Base-by-base conservation (phyloP, 1,284 basidiomycete genomes). In the Ustilago vetiveriae region DNA sequence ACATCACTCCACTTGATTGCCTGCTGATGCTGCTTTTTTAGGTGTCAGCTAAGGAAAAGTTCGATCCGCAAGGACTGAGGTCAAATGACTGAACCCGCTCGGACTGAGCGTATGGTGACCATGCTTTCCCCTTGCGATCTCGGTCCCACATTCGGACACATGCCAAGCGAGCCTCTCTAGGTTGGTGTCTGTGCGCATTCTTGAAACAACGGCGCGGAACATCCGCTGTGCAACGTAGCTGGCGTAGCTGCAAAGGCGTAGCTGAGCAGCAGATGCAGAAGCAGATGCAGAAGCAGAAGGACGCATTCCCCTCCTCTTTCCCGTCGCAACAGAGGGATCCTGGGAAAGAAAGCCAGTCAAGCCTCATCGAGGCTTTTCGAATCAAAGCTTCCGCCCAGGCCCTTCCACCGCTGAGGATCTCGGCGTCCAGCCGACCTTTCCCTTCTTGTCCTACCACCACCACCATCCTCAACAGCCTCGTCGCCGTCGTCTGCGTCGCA, bases 1-100 rank as follows among this genome's bases (percentile, higher is more conserved):
- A 48, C 46, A 48, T 48, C 46, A 48, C 37, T 39, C 46, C 46
- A 48, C 46, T 48, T 36, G 13, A 16, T 30, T 14, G 13, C 32
- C 42, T 16, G 13, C 29, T 22, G 42, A 27, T 32, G 29, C 33
- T 14, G 10, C 6, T n/a, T 7, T 32, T 8, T 32, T 13, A 22
- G 7, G 33, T 35, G 17, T 19, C 21, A 3, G 14, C 27, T 48
- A 36, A 33, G 46, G n/a, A n/a, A 39, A 30, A 3, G 27, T 13
- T 27, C 46, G 46, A 48, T 48, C 36, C 39, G 46, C 36, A 48
- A 30, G 22, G 43, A 48, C 26, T 39, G 21, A 13, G 46, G 36
- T 48, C 46, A 48, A 48, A 48, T 48, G 46, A 48, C 46, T 35
- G 10, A 14, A 30, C 33, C 13, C 27, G 27, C 27, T 29, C 27